These are phyloP conservation scores for Gillenia trifoliata DNA, from an alignment of 306 rosid species.

Conservation along the genomic window DNA sequence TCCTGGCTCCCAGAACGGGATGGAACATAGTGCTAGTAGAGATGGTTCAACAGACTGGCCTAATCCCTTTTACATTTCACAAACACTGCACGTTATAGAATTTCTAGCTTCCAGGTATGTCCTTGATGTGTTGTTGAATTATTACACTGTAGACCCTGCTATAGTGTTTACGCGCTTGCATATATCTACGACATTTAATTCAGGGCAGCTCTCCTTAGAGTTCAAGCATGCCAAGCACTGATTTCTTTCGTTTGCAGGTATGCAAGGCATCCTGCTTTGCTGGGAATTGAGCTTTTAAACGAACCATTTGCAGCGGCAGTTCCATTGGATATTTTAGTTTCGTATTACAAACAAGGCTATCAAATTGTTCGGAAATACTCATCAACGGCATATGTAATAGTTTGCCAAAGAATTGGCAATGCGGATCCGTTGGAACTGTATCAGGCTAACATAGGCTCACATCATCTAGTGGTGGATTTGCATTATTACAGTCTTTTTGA, in stretches of 20 bases:
- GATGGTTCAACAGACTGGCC: slow-evolving; percentile 85
- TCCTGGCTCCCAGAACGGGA: slow-evolving; percentile 90
- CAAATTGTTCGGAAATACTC: slow-evolving; percentile 69
- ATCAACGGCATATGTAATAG: slow-evolving; percentile 64
- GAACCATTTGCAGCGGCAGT: slow-evolving; percentile 77
- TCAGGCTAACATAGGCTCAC: slow-evolving; percentile 55
- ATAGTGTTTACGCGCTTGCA: background rate
- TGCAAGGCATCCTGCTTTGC: slow-evolving; percentile 59
- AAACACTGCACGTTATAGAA: slow-evolving; percentile 67
- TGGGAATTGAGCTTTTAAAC: slow-evolving; percentile 86
- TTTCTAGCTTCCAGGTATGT: slow-evolving; percentile 78
- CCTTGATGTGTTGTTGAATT: background rate
- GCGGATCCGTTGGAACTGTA: slow-evolving; percentile 89
- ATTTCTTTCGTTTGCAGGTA: slow-evolving; percentile 51
- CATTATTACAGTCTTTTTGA: slow-evolving; percentile 80
- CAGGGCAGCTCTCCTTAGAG: background rate
- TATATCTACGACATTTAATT: background rate
- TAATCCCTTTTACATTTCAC: slow-evolving; percentile 47
- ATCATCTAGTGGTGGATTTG: slow-evolving; percentile 53
- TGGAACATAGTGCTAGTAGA: slow-evolving; percentile 91
- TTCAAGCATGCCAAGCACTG: background rate
- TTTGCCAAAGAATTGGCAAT: slow-evolving; percentile 83
- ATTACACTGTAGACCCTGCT: background rate
- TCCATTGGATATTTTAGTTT: slow-evolving; percentile 54
- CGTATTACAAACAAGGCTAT: slow-evolving; percentile 80